Conservation (phyloP, 2,329 filamentous ascomycete species). For the Bipolaris oryzae region DNA sequence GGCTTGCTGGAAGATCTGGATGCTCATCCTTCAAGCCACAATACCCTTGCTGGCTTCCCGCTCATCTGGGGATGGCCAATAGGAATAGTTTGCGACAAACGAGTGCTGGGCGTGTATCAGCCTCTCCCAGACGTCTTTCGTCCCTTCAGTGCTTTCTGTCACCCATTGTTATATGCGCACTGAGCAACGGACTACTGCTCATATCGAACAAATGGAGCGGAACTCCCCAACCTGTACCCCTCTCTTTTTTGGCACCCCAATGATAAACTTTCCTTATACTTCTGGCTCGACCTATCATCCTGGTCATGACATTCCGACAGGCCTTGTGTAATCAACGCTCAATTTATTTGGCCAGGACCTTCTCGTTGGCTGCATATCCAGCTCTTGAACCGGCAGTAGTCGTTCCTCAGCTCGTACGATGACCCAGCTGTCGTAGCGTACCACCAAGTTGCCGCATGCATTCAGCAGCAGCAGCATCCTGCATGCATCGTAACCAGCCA, state of each 20-base stretch:
- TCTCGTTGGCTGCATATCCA: slow-evolving; percentile 28
- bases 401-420: slow-evolving; percentile 35
- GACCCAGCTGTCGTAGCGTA: slow-evolving; percentile 6
- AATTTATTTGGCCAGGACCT: slow-evolving; percentile 36
- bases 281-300: slow-evolving; percentile 15
- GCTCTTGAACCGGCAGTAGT: slow-evolving; percentile 24
- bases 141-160: neutral
- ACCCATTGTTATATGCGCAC: neutral
- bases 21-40: neutral
- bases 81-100: neutral
- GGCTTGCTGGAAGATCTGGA: neutral
- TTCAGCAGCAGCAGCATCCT: slow-evolving; percentile 12
- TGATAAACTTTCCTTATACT: neutral
- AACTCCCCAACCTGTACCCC: neutral
- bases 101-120: neutral
- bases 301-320: slow-evolving; percentile 29
- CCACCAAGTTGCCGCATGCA: slow-evolving; percentile 17
- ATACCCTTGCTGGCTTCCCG: neutral
- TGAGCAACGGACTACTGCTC: neutral
- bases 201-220: neutral
- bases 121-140: neutral
- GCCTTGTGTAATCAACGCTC: slow-evolving; percentile 41
- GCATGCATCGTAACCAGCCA: slow-evolving; percentile 21
- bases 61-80: neutral
- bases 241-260: neutral